These are phyloP conservation scores for Globisporangium splendens DNA, from an alignment of 352 stramenopile species.

Conservation along the genomic window DNA sequence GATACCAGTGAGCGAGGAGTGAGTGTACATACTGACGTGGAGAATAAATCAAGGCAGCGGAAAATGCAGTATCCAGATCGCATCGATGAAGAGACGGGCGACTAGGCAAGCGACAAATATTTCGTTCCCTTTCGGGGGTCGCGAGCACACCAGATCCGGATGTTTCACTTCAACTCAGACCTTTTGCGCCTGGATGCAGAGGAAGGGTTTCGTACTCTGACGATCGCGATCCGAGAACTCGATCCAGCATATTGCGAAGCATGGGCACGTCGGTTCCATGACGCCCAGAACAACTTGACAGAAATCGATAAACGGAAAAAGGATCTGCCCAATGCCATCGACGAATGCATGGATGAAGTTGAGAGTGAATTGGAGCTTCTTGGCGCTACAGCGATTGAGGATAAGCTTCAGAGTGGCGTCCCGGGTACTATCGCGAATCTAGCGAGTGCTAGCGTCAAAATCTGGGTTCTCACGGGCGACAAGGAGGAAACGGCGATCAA, in stretches of 20 bases:
- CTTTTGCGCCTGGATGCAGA: slow-evolving; percentile 28
- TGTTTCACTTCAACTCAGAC: background rate
- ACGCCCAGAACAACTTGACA: slow-evolving; percentile 61
- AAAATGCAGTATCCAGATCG: background rate
- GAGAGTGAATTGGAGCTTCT: slow-evolving; percentile 82
- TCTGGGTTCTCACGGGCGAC: slow-evolving; percentile 94
- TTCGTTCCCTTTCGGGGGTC: background rate
- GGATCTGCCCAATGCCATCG: slow-evolving; percentile 66
- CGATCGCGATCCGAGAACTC: slow-evolving; percentile 75
- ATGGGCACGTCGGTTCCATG: slow-evolving; percentile 61
- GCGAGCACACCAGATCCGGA: background rate
- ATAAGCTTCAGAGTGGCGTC: slow-evolving; percentile 91
- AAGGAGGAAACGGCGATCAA: slow-evolving; percentile 95
- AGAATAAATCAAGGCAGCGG: background rate
- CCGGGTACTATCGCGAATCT: slow-evolving; percentile 86
- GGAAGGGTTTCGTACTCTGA: slow-evolving; percentile 85
- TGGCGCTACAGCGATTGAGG: slow-evolving; percentile 92
- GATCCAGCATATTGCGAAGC: slow-evolving; percentile 38
- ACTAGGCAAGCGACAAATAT: background rate
- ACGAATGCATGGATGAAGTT: slow-evolving; percentile 79
- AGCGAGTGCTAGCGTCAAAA: slow-evolving; percentile 83
- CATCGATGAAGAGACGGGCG: background rate
- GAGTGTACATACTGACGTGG: background rate
- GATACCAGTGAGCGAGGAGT: no score
- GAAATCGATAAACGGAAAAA: slow-evolving; percentile 83